Conservation (phyloP, 2,329 filamentous ascomycete species). For the Paecilomyces dactylethromorphus region DNA sequence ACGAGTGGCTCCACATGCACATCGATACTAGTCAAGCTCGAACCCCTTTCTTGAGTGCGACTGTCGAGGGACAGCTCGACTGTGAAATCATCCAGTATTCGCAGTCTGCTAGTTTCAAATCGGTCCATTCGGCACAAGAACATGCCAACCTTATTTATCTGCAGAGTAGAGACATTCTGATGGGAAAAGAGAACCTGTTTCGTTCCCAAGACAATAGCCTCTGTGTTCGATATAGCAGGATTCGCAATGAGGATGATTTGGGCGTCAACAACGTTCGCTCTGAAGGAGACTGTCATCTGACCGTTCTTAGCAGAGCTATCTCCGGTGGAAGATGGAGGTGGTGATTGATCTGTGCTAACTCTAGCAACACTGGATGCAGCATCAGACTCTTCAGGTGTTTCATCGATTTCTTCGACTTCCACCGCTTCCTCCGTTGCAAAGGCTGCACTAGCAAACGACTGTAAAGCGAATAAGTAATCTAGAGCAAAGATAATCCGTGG, state of each 20-base stretch:
- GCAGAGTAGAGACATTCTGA: constrained; percentile 88
- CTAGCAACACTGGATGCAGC: constrained; percentile 21
- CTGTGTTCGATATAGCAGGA: constrained; percentile 78
- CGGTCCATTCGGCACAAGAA: constrained; percentile 98
- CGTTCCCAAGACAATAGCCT: constrained; percentile 90
- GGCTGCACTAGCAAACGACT: constrained; percentile 71
- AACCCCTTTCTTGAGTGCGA: constrained; percentile 51
- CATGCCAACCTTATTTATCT: constrained; percentile 93
- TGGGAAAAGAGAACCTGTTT: constrained; percentile 90
- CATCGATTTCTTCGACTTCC: constrained; percentile 25
- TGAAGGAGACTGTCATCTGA: constrained; percentile 73
- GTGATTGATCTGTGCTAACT: constrained; percentile 17
- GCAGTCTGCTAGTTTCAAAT: constrained; percentile 81
- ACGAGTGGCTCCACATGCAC: constrained; percentile 88
- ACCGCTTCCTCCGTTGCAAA: constrained; percentile 48
- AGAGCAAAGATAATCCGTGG: constrained; percentile 90
- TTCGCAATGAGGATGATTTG: constrained; percentile 97
- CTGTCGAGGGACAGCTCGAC: constrained; percentile 83
- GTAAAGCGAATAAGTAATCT: constrained; percentile 88
- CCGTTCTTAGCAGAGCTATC: constrained; percentile 31
- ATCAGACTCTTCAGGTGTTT: constrained; percentile 30
- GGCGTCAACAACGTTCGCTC: constrained; percentile 90
- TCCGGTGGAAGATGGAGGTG: constrained; percentile 15
- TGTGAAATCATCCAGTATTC: constrained; percentile 95
- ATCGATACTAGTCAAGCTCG: constrained; percentile 68